A percentile compares a stretch with the other conserved stretches of the same genome.
Evolutionary conservation across 1,139 yeast species (phyloP).

Genomic region (Geotrichum macrosporum): DNA sequence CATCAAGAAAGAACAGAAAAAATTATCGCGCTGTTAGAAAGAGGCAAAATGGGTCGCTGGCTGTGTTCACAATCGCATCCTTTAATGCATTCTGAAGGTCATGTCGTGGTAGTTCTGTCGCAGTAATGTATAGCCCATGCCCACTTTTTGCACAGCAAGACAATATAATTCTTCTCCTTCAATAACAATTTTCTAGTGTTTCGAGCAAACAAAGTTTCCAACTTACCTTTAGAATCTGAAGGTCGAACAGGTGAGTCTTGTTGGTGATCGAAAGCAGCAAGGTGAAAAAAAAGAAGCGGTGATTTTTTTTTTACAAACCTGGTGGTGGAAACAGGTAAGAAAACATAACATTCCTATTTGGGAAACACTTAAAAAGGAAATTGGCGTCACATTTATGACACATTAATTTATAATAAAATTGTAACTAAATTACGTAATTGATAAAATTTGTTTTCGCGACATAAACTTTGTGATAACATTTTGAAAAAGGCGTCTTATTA

Average conservation of each 20-base stretch:
- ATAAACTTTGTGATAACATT: neutral
- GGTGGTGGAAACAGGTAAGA: neutral
- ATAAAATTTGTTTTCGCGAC: neutral
- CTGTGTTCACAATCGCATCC: no score
- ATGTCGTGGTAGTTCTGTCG: no score
- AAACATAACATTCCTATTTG: neutral
- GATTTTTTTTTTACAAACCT: neutral
- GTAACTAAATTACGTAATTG: neutral
- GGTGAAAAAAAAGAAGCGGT: neutral
- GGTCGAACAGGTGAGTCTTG: neutral
- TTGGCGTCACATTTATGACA: slow-evolving; percentile 3
- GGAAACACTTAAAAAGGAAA: slow-evolving; percentile 4
- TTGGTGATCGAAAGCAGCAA: neutral
- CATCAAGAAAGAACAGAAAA: neutral
- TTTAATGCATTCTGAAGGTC: no score
- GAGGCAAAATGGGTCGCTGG: no score
- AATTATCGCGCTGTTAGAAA: no score
- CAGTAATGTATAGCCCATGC: no score
- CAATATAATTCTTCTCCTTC: neutral
- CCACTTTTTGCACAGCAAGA: no score
- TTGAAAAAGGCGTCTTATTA: no score
- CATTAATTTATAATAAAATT: neutral
- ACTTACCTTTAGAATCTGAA: slow-evolving; percentile 1
- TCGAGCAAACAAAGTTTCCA: neutral
- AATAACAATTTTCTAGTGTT: neutral